A percentile compares a stretch with the other conserved stretches of the same genome.
These are phyloP conservation scores for Macaranga tanarius DNA, from an alignment of 441 rosid genomes.

Conservation along the genomic window DNA sequence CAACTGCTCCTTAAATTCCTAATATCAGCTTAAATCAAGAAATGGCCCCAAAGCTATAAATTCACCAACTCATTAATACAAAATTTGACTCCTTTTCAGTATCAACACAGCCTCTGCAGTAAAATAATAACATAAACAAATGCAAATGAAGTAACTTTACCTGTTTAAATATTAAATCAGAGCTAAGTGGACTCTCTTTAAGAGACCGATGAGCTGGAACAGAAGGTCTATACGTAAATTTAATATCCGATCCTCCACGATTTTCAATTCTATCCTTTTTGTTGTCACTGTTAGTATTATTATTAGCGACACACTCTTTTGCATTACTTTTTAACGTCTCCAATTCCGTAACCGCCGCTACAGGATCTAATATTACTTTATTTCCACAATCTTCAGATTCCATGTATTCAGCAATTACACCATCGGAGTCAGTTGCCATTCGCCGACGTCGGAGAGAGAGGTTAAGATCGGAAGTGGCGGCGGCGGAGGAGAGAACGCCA, in stretches of 20 bases:
- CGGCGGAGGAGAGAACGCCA: slow-evolving; percentile 16
- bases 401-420: slow-evolving; percentile 18
- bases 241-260: slow-evolving; percentile 29
- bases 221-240: slow-evolving; percentile 66
- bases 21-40: slow-evolving; percentile 4
- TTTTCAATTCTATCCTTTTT: slow-evolving; percentile 25
- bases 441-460: slow-evolving; percentile 39
- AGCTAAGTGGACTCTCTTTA: slow-evolving; percentile 95
- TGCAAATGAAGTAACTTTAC: slow-evolving; percentile 28
- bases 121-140: not conserved
- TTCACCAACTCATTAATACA: slow-evolving; percentile 5
- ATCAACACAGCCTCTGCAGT: too few relatives aligned
- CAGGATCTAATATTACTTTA: not conserved
- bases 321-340: slow-evolving; percentile 22
- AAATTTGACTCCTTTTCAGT: not conserved
- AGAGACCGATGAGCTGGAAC: slow-evolving; percentile 78
- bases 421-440: slow-evolving; percentile 23
- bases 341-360: slow-evolving; percentile 19
- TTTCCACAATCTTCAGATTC: not conserved
- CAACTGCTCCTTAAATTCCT: not conserved
- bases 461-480: slow-evolving; percentile 39
- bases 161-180: slow-evolving; percentile 89
- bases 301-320: not conserved
- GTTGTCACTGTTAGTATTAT: slow-evolving; percentile 1
- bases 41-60: slow-evolving; percentile 2